Evolutionary conservation across 371 early-diverging fungal species (phyloP).

Genomic region (Globomyces sp.): DNA sequence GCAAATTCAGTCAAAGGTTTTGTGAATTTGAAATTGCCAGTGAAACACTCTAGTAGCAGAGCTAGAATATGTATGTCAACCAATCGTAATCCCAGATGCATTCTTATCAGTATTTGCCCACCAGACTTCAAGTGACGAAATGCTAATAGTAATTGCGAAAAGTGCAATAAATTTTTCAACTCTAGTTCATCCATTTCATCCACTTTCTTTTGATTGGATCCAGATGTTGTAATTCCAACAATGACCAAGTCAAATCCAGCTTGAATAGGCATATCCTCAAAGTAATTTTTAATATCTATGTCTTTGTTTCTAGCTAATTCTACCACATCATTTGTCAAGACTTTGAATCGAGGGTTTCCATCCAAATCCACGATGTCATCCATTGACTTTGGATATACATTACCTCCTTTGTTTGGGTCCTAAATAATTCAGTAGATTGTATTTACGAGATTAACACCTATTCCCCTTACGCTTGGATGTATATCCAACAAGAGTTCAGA

Average conservation of each 20-base stretch:
- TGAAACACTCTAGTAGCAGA: conserved; percentile 4
- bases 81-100: conserved; percentile 17
- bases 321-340: conserved; percentile 7
- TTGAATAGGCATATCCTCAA: neutral
- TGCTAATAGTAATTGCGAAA: conserved; percentile 13
- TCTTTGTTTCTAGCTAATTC: conserved; percentile 11
- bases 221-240: conserved; percentile 19
- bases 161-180: conserved; percentile 16
- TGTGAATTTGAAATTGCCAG: neutral
- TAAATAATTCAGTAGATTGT: neutral
- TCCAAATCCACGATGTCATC: neutral
- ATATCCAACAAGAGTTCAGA: conserved; percentile 4
- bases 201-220: conserved; percentile 4
- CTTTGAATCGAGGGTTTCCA: neutral
- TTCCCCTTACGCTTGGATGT: neutral
- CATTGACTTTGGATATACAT: conserved; percentile 6
- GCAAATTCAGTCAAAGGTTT: conserved; percentile 21
- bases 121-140: neutral
- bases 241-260: conserved; percentile 9
- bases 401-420: conserved; percentile 11
- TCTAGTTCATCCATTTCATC: conserved; percentile 16
- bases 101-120: conserved; percentile 11
- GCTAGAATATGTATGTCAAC: conserved; percentile 14
- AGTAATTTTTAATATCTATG: neutral
- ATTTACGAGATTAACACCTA: neutral